These are phyloP conservation scores for Macadamia tetraphylla DNA, from an alignment of 164 flowering plant species.

Conservation along the genomic window DNA sequence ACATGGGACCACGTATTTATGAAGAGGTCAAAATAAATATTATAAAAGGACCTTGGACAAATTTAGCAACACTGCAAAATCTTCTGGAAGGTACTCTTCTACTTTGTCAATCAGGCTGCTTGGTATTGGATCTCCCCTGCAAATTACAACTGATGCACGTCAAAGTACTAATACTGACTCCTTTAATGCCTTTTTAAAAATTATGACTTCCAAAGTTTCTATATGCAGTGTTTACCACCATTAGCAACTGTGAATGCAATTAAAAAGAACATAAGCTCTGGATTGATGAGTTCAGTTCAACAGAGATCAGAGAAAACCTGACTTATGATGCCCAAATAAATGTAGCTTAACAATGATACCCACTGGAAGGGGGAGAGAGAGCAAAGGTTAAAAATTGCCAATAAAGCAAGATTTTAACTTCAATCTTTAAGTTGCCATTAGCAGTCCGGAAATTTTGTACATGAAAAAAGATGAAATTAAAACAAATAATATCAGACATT, in stretches of 20 bases:
- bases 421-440: neutral
- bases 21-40: constrained; percentile 1
- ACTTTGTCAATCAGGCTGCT: constrained; percentile 57
- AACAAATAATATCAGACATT: no score
- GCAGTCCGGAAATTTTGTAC: no score
- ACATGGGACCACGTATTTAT: neutral
- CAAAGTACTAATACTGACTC: constrained; percentile 2
- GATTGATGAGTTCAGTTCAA: neutral
- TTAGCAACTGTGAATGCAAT: no score
- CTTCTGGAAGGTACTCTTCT: constrained; percentile 72
- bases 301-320: neutral
- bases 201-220: neutral
- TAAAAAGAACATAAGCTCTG: neutral
- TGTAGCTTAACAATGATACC: neutral
- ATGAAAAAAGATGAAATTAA: no score
- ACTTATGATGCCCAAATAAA: neutral
- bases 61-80: constrained; percentile 40
- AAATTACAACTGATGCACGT: constrained; percentile 14
- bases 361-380: no score
- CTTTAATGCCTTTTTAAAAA: neutral
- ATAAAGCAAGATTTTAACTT: neutral
- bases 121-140: constrained; percentile 92
- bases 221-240: constrained; percentile 3
- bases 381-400: neutral
- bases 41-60: constrained; percentile 37